Conservation (phyloP, 306 rosid species). For the Hylodesmum podocarpum region DNA sequence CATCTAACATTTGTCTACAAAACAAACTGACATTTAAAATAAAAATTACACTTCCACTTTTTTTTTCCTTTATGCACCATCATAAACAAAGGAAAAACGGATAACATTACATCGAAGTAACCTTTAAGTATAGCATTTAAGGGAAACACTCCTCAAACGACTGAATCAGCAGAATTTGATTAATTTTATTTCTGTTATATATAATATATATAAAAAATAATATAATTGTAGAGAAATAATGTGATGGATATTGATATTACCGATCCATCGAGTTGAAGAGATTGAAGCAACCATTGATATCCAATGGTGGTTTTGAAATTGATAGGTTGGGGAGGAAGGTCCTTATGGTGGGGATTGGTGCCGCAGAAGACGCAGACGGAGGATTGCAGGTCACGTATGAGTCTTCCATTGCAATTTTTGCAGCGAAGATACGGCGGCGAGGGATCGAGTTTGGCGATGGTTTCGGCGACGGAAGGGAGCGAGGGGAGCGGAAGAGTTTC, state of each 20-base stretch:
- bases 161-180: background rate
- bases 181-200: background rate
- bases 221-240: background rate
- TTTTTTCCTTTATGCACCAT: background rate
- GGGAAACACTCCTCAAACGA: background rate
- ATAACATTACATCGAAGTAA: background rate
- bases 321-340: constrained; percentile 75
- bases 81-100: background rate
- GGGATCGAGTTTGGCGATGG: constrained; percentile 70
- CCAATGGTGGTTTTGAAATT: constrained; percentile 65
- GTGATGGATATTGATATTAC: constrained; percentile 41
- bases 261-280: constrained; percentile 74
- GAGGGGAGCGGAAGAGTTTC: constrained; percentile 50
- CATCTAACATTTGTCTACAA: background rate
- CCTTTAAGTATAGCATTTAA: background rate
- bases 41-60: background rate
- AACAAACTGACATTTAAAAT: background rate
- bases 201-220: background rate
- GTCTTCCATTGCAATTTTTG: constrained; percentile 69
- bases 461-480: constrained; percentile 60
- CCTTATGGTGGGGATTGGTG: constrained; percentile 45
- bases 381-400: constrained; percentile 68
- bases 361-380: constrained; percentile 78
- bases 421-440: constrained; percentile 82
- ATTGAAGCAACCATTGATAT: constrained; percentile 75